Base-by-base conservation (phyloP, 2,329 filamentous ascomycete genomes). In the Cercospora sesami region DNA sequence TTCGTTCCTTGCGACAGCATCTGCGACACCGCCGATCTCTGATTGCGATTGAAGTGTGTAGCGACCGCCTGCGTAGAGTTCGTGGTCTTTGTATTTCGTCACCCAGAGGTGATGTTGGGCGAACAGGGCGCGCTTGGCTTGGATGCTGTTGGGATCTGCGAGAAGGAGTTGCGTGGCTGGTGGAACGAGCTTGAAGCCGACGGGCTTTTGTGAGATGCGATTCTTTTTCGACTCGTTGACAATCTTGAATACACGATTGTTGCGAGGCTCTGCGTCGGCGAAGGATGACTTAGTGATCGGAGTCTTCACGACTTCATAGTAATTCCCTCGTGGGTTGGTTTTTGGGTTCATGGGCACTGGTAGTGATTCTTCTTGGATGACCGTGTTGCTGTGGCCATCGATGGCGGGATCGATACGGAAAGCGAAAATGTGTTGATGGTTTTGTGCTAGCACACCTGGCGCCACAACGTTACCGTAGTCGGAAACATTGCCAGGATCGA, bases 381-480 rank as follows among this genome's bases (percentile, higher is more conserved):
- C 79, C 66, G 86, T 85, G 69, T 88, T 89, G 2, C 81, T 73
- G 73, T 84, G 80, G 23, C 83, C 80, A 70, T 90, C 88, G 45
- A 90, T 83, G 8, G 86, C 86, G 0, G 89, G 88, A 72, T 92
- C 89, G 60, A 91, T 86, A 1, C 89, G 84, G 51, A 88, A 78
- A 26, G 82, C 85, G 75, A 92, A 91, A 53, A 91, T 83, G 78
- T 92, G 90, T 75, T 92, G 90, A 71, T 92, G 89, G 76, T 90
- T 88, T 68, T 88, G 87, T 0, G 89, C 90, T 1, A 91, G 79
- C 0, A 89, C 86, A 0, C 89, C 89, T 0, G 87, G 85, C 0
- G 83, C 82, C 1, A 91, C 89, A 2, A 90, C 84, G 64, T 87
- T 91, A 61, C 84, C 83, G 2, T 82, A 74, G 10, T 69, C 65